A percentile compares a stretch with the other conserved stretches of the same genome.
phyloP scores from a whole-genome alignment of 2,329 filamentous ascomycete genomes.

The Coleophoma eucalyptorum region DNA sequence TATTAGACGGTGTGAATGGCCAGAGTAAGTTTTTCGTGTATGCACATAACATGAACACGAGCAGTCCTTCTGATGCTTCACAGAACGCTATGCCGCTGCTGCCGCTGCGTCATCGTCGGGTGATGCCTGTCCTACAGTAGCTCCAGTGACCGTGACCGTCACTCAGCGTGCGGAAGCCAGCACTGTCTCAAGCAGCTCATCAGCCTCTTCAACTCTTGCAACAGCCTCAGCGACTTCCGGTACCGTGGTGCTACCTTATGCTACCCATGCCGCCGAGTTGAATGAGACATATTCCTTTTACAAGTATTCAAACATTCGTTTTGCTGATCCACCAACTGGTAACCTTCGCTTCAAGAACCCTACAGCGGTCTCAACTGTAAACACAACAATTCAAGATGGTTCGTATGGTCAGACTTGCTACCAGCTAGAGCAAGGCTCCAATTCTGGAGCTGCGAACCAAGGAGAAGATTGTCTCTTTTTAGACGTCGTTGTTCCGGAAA shows the following conservation, averaged over 20 bases:
- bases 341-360: neutral
- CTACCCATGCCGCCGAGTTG: neutral
- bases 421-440: neutral
- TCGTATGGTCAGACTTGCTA: neutral
- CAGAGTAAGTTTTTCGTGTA: neutral
- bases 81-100: neutral
- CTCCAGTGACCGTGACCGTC: neutral
- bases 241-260: neutral
- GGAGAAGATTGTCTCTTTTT: conserved; percentile 42
- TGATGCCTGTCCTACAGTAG: neutral
- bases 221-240: neutral
- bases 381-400: neutral
- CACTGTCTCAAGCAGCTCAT: neutral
- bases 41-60: too few species aligned
- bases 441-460: neutral
- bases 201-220: neutral
- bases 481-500: conserved; percentile 37
- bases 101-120: neutral
- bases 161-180: neutral
- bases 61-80: too few species aligned
- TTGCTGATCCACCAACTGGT: conserved; percentile 1
- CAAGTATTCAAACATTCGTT: neutral
- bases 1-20: neutral
- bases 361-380: neutral
- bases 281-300: neutral